Percentiles rank a stretch among this genome's conserved stretches.
Conservation (phyloP, 257 asterid species). For the Striga asiatica region DNA sequence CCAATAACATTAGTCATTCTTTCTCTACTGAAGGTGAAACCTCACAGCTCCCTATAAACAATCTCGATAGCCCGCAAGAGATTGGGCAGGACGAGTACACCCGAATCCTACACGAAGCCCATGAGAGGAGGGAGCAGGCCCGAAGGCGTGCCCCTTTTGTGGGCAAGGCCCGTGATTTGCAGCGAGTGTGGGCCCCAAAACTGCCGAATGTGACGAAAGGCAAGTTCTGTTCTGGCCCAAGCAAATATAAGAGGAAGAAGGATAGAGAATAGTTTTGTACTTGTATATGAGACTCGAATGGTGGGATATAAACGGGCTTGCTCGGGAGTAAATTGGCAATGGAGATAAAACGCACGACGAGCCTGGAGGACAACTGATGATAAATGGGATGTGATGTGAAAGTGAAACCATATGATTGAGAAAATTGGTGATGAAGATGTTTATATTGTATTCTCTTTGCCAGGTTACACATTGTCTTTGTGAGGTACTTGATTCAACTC, state of each 20-base stretch:
- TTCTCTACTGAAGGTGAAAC: conserved; percentile 45
- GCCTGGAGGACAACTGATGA: no score
- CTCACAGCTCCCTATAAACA: conserved; percentile 25
- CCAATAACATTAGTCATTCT: conserved; percentile 27
- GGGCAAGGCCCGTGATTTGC: conserved; percentile 59
- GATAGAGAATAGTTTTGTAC: conserved; percentile 21
- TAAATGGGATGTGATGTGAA: no score
- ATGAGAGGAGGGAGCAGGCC: conserved; percentile 62
- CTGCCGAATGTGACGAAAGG: conserved; percentile 36
- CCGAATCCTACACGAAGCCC: conserved; percentile 62
- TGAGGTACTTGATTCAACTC: no score
- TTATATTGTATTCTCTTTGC: no score
- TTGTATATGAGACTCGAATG: conserved; percentile 79
- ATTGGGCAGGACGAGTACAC: conserved; percentile 33
- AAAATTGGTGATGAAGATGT: no score
- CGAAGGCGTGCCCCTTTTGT: conserved; percentile 39
- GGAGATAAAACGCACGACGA: conserved; percentile 20
- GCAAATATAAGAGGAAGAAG: conserved; percentile 39
- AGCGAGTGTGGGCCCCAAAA: conserved; percentile 89
- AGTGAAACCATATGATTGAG: no score
- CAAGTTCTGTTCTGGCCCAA: conserved; percentile 35
- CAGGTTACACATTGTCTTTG: no score
- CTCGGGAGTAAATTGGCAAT: conserved; percentile 12
- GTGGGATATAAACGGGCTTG: conserved; percentile 32
- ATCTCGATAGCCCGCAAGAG: conserved; percentile 20